These are phyloP conservation scores for Ustilago sp. DNA, from an alignment of 1,284 basidiomycete species.

Conservation along the genomic window DNA sequence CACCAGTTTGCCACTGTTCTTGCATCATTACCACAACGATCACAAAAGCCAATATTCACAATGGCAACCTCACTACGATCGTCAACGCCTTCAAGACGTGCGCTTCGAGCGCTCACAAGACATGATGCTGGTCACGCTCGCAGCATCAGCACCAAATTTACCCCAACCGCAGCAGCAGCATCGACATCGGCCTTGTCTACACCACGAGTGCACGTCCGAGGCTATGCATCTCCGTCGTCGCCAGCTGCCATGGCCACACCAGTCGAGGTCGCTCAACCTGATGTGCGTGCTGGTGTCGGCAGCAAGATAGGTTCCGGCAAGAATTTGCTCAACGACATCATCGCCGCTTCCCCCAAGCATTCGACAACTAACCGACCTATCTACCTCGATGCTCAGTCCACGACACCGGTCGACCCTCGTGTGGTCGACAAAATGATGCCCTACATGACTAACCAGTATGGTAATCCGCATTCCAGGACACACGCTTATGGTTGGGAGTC, in stretches of 20 bases:
- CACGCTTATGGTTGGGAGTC: constrained; percentile 99
- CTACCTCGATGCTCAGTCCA: constrained; percentile 73
- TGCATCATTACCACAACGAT: not conserved
- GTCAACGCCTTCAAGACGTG: constrained; percentile 35
- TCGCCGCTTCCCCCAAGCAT: constrained; percentile 39
- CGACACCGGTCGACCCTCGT: constrained; percentile 95
- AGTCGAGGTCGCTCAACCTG: constrained; percentile 58
- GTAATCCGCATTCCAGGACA: constrained; percentile 97
- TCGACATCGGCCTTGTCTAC: constrained; percentile 15
- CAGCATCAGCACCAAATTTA: constrained; percentile 26
- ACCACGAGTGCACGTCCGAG: constrained; percentile 18
- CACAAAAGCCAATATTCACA: not conserved
- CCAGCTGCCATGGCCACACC: constrained; percentile 62
- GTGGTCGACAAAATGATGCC: constrained; percentile 98
- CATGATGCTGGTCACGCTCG: constrained; percentile 16
- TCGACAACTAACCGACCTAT: constrained; percentile 63
- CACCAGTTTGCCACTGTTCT: not conserved
- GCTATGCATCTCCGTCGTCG: constrained; percentile 54
- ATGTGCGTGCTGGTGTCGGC: constrained; percentile 50
- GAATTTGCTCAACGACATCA: constrained; percentile 48
- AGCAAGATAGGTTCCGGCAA: constrained; percentile 53
- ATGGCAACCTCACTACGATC: constrained; percentile 43
- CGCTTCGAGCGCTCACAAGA: constrained; percentile 37
- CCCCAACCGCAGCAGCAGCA: constrained; percentile 11
- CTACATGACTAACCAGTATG: constrained; percentile 93